phyloP scores from a whole-genome alignment of 805 yeast species.

The Lipomyces chichibuensis region DNA sequence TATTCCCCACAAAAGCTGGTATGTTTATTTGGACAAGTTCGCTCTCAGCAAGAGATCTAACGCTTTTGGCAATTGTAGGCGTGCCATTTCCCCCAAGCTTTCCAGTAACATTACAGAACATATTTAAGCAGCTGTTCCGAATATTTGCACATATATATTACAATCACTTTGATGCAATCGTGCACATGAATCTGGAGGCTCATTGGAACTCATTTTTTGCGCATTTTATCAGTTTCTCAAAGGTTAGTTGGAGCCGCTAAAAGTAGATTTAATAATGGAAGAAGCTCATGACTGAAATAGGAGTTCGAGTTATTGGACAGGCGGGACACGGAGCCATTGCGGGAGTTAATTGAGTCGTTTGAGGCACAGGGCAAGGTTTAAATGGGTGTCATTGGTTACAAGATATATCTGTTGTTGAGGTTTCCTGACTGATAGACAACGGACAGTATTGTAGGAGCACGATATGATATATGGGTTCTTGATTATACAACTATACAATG shows the following conservation, averaged over 20 bases:
- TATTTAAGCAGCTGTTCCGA: constrained; percentile 88
- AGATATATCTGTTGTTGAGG: not conserved
- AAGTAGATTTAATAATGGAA: not conserved
- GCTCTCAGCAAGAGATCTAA: not conserved
- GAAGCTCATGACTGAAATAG: constrained; percentile 7
- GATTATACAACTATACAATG: not conserved
- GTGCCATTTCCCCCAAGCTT: constrained; percentile 87
- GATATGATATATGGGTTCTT: not conserved
- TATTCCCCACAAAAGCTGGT: constrained; percentile 90
- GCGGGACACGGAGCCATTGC: constrained; percentile 76
- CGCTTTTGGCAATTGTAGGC: constrained; percentile 8
- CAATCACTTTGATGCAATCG: constrained; percentile 89
- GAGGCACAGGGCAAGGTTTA: constrained; percentile 76
- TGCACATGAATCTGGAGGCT: constrained; percentile 91
- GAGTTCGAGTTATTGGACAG: constrained; percentile 82
- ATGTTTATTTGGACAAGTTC: constrained; percentile 32
- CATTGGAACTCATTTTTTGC: constrained; percentile 98
- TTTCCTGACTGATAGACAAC: not conserved
- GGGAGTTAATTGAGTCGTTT: constrained; percentile 72
- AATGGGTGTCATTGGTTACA: not conserved
- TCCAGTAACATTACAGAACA: constrained; percentile 78
- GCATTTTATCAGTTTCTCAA: constrained; percentile 84
- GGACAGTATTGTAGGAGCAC: not conserved
- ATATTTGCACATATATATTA: constrained; percentile 94
- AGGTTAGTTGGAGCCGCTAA: constrained; percentile 38